Conservation (phyloP, 2,329 filamentous ascomycete species). For the Fusarium sp. region DNA sequence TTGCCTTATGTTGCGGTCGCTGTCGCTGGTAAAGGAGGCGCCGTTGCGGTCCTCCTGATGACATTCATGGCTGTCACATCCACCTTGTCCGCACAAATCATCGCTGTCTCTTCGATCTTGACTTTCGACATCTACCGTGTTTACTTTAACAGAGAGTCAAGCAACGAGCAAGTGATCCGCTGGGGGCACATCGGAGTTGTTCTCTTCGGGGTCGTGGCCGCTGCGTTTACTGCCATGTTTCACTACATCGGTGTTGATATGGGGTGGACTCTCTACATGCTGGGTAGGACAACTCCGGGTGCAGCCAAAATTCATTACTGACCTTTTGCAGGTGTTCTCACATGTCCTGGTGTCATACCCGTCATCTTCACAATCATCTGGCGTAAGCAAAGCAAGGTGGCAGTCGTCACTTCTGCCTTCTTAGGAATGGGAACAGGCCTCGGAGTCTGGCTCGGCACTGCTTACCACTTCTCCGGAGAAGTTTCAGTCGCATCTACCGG, state of each 20-base stretch:
- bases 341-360: background rate
- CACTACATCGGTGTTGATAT: constrained; percentile 10
- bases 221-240: background rate
- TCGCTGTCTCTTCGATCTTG: constrained; percentile 79
- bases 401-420: constrained; percentile 58
- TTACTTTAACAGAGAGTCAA: background rate
- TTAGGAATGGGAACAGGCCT: constrained; percentile 60
- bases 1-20: constrained; percentile 87
- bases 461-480: constrained; percentile 55
- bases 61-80: constrained; percentile 93
- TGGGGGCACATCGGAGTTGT: background rate
- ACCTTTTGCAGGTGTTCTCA: background rate
- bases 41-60: constrained; percentile 81
- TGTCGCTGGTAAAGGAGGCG: constrained; percentile 83
- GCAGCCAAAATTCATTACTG: background rate
- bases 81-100: constrained; percentile 84
- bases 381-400: background rate
- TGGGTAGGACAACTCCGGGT: background rate
- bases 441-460: constrained; percentile 61
- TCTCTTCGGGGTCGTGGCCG: background rate
- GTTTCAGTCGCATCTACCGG: constrained; percentile 48
- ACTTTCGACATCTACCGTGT: background rate
- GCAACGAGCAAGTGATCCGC: background rate
- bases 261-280: constrained; percentile 21
- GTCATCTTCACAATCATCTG: background rate